Percentiles rank a stretch among this genome's conserved stretches.
Conservation (phyloP, 1,284 basidiomycete species). For the Anthracocystis panici-leucophaei region DNA sequence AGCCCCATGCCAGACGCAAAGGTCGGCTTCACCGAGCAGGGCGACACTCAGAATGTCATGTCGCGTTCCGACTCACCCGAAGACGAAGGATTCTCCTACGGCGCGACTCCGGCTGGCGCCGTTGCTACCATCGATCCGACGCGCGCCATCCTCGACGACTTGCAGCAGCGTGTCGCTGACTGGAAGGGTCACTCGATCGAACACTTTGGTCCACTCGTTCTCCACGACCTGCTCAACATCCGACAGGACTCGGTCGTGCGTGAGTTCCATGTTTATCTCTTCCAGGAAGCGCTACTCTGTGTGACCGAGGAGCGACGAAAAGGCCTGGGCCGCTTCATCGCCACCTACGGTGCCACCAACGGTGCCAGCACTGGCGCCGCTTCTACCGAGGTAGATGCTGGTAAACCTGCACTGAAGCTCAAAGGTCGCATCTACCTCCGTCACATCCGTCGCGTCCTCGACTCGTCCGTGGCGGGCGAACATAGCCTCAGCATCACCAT, state of each 20-base stretch:
- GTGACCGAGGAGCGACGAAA: conserved; percentile 93
- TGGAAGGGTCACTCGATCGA: conserved; percentile 93
- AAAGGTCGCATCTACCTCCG: conserved; percentile 94
- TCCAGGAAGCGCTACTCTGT: conserved; percentile 95
- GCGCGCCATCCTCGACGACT: conserved; percentile 83
- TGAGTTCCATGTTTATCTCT: conserved; percentile 94
- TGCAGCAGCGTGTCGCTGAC: conserved; percentile 86
- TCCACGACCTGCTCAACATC: conserved; percentile 90
- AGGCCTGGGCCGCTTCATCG: conserved; percentile 77
- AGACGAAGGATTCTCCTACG: conserved; percentile 52
- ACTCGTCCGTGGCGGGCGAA: conserved; percentile 81
- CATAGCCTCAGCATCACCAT: conserved; percentile 91
- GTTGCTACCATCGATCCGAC: conserved; percentile 72
- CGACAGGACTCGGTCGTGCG: conserved; percentile 86
- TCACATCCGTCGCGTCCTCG: conserved; percentile 87
- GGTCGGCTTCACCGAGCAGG: conserved; percentile 34
- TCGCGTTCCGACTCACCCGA: conserved; percentile 27
- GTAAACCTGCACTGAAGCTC: conserved; percentile 83
- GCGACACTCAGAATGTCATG: conserved; percentile 41
- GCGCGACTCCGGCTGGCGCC: conserved; percentile 53
- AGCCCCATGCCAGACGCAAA: conserved; percentile 31
- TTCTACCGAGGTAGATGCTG: conserved; percentile 14
- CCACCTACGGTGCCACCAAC: conserved; percentile 72
- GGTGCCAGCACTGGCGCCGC: conserved; percentile 54
- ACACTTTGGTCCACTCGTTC: conserved; percentile 82